Conservation (phyloP, 306 rosid genomes). For the Pterocarpus macrocarpus region DNA sequence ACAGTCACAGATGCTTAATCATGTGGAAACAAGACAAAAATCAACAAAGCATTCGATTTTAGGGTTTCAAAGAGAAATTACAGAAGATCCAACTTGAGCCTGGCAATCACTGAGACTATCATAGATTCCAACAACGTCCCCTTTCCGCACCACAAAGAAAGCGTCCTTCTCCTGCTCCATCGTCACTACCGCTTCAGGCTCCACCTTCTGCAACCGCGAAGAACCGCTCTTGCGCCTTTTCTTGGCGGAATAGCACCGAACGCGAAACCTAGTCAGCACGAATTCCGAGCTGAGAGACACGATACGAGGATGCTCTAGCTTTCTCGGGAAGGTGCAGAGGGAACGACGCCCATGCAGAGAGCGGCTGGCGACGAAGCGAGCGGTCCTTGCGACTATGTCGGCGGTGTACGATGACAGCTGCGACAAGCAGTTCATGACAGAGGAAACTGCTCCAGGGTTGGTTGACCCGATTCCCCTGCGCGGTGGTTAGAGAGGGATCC, state of each 20-base stretch:
- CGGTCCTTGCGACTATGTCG: slow-evolving; percentile 53
- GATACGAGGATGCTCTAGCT: slow-evolving; percentile 27
- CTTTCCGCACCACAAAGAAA: slow-evolving; percentile 87
- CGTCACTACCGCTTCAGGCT: slow-evolving; percentile 41
- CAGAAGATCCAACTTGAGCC: slow-evolving; percentile 92
- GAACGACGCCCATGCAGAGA: slow-evolving; percentile 43
- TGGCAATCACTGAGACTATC: slow-evolving; percentile 70
- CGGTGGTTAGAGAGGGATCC: background rate
- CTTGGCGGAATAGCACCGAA: slow-evolving; percentile 67
- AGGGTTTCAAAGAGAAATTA: slow-evolving; percentile 48
- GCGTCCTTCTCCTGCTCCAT: slow-evolving; percentile 70
- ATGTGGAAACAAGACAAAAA: background rate
- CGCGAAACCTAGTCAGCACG: slow-evolving; percentile 44
- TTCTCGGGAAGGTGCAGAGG: slow-evolving; percentile 47
- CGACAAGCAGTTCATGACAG: slow-evolving; percentile 73
- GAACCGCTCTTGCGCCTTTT: slow-evolving; percentile 46
- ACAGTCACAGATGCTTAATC: too few species aligned
- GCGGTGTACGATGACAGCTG: slow-evolving; percentile 63
- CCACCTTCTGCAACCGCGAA: slow-evolving; percentile 40
- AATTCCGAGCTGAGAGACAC: slow-evolving; percentile 46
- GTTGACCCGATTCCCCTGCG: slow-evolving; percentile 26
- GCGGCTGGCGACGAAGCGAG: slow-evolving; percentile 40
- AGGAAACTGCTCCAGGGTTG: slow-evolving; percentile 6
- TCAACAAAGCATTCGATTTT: background rate
- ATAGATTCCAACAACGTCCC: slow-evolving; percentile 86